A percentile compares a stretch with the other conserved stretches of the same genome.
Conservation (phyloP, 768 basidiomycete species). For the Tricholoma furcatifolium region DNA sequence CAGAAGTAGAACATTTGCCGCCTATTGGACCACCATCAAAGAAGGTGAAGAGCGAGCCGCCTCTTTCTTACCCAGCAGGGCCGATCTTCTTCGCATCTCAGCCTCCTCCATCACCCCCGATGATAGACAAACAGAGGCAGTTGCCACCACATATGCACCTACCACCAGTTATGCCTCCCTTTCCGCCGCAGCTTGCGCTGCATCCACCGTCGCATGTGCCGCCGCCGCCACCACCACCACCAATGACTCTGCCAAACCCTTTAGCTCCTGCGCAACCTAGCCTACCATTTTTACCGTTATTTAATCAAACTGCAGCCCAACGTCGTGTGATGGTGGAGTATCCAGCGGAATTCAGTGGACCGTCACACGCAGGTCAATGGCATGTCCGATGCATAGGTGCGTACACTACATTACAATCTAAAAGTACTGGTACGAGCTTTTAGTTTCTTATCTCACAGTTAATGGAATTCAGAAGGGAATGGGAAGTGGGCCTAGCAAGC, state of each 20-base stretch:
- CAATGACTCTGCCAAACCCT: conserved; percentile 45
- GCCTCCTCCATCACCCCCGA: conserved; percentile 26
- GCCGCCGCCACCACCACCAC: too few species aligned
- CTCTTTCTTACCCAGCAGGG: conserved; percentile 21
- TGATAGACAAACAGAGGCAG: conserved; percentile 13
- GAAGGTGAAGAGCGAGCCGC: conserved; percentile 38
- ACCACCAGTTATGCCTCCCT: conserved; percentile 20
- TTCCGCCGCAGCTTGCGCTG: conserved; percentile 7
- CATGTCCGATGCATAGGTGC: conserved; percentile 65
- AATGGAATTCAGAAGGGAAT: conserved; percentile 68
- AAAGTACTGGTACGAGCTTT: background rate
- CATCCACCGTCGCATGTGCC: background rate
- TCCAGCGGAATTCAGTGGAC: conserved; percentile 57
- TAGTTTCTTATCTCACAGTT: conserved; percentile 38
- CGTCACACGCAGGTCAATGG: conserved; percentile 70
- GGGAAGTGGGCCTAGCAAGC: conserved; percentile 68
- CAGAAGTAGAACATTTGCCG: conserved; percentile 9
- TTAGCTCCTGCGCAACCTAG: conserved; percentile 62
- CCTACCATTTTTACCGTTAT: conserved; percentile 65
- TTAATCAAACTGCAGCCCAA: conserved; percentile 73
- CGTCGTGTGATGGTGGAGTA: conserved; percentile 64
- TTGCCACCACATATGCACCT: conserved; percentile 14
- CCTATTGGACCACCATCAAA: conserved; percentile 35
- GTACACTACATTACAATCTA: conserved; percentile 21
- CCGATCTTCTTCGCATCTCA: conserved; percentile 34